Evolutionary conservation across 805 yeast species (phyloP).

Genomic region (Ogataea pilisensis): DNA sequence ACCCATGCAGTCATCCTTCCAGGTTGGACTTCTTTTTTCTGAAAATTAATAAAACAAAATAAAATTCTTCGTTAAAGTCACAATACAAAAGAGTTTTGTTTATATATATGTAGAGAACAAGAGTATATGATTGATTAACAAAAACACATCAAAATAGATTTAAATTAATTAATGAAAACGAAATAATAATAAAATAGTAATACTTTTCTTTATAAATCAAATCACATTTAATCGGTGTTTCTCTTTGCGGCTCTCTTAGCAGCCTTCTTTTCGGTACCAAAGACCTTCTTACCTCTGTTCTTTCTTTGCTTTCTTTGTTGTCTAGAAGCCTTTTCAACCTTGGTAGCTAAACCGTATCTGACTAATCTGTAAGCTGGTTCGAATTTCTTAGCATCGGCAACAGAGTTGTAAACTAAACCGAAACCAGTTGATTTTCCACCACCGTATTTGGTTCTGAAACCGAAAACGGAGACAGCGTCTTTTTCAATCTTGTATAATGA

Average conservation of each 20-base stretch:
- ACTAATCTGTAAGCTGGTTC: slow-evolving; percentile 99
- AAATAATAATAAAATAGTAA: background rate
- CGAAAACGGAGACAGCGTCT: slow-evolving; percentile 85
- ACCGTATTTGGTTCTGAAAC: slow-evolving; percentile 99
- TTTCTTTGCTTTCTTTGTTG: slow-evolving; percentile 99
- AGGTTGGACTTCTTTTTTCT: no score
- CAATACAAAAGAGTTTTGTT: background rate
- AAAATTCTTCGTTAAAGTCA: background rate
- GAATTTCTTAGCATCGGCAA: slow-evolving; percentile 95
- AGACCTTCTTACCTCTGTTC: slow-evolving; percentile 99
- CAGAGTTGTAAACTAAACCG: slow-evolving; percentile 98
- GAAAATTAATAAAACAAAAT: background rate
- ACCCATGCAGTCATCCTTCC: no score
- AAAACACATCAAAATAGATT: background rate
- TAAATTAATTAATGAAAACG: background rate
- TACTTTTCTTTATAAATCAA: no score
- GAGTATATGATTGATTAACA: background rate
- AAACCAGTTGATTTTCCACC: slow-evolving; percentile 99
- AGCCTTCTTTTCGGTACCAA: slow-evolving; percentile 95
- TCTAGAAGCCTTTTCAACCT: slow-evolving; percentile 97
- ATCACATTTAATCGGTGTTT: slow-evolving; percentile 65
- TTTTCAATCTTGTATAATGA: slow-evolving; percentile 63
- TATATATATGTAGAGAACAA: background rate
- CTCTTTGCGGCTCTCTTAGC: slow-evolving; percentile 91
- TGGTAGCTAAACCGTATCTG: slow-evolving; percentile 95